Percentiles rank a stretch among this genome's conserved stretches.
Conservation (phyloP, 495 filamentous ascomycete genomes). For the Aspergillus cristatus region DNA sequence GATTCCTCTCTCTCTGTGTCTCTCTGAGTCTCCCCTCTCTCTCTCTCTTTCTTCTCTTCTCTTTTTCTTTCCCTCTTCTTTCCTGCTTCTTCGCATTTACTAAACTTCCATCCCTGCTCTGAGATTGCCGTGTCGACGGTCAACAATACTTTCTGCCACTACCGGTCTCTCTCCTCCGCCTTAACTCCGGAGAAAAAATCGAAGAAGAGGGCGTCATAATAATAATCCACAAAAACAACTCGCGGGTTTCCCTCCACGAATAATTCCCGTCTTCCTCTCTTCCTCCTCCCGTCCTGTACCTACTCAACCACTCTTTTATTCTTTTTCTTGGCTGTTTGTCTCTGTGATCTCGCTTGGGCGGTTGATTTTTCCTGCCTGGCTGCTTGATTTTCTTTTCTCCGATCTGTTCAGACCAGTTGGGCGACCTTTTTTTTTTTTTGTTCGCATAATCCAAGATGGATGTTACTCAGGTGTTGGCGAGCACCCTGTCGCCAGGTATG, state of each 20-base stretch:
- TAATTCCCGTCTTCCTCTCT: background rate
- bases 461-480: slow-evolving; percentile 77
- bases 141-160: background rate
- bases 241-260: too few relatives aligned
- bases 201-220: too few relatives aligned
- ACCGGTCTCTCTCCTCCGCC: background rate
- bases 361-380: slow-evolving; percentile 10
- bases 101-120: background rate
- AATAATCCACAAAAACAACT: too few relatives aligned
- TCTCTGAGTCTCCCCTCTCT: slow-evolving; percentile 1
- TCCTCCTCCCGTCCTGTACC: background rate
- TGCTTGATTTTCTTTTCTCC: slow-evolving; percentile 16
- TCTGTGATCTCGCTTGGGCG: background rate
- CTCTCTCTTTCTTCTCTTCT: slow-evolving; percentile 3
- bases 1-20: slow-evolving; percentile 1
- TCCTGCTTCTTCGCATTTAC: background rate
- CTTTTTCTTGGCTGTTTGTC: slow-evolving; percentile 1
- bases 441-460: slow-evolving; percentile 50
- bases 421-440: slow-evolving; percentile 12
- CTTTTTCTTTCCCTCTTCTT: background rate
- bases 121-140: background rate
- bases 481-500: slow-evolving; percentile 84
- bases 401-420: too few relatives aligned
- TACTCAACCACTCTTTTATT: background rate
- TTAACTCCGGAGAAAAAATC: background rate